Evolutionary conservation across 2,329 filamentous ascomycete species (phyloP).

Genomic region (Penicillium decumbens): DNA sequence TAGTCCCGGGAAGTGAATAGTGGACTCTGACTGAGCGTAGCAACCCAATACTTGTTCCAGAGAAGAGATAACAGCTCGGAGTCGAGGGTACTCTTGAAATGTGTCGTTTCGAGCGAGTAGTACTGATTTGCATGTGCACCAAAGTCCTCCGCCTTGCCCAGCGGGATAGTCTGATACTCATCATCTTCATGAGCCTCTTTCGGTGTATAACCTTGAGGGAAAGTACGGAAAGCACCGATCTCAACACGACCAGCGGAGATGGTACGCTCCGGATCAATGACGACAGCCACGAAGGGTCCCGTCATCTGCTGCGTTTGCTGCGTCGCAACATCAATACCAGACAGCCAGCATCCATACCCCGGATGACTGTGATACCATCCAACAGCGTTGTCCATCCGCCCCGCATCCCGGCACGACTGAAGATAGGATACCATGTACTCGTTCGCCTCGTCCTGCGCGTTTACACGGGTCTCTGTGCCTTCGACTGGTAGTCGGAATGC

Average conservation of each 20-base stretch:
- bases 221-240: constrained; percentile 94
- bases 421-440: constrained; percentile 94
- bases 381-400: constrained; percentile 83
- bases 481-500: constrained; percentile 92
- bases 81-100: constrained; percentile 92
- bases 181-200: constrained; percentile 45
- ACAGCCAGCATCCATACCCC: constrained; percentile 96
- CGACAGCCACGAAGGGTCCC: constrained; percentile 91
- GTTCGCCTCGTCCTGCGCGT: constrained; percentile 91
- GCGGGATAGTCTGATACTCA: constrained; percentile 60
- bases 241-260: constrained; percentile 94
- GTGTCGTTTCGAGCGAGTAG: constrained; percentile 84
- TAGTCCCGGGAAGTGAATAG: constrained; percentile 91
- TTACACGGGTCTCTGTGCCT: constrained; percentile 96
- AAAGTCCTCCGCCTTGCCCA: constrained; percentile 94
- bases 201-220: constrained; percentile 67
- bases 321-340: constrained; percentile 89
- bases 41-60: constrained; percentile 97
- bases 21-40: constrained; percentile 86
- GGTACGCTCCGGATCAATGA: constrained; percentile 93
- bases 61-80: constrained; percentile 77
- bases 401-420: constrained; percentile 66
- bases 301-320: constrained; percentile 82
- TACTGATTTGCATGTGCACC: constrained; percentile 87
- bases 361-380: constrained; percentile 99